These are phyloP conservation scores for Penicillium verrucosum DNA, from an alignment of 2,329 filamentous ascomycete genomes.

Conservation along the genomic window DNA sequence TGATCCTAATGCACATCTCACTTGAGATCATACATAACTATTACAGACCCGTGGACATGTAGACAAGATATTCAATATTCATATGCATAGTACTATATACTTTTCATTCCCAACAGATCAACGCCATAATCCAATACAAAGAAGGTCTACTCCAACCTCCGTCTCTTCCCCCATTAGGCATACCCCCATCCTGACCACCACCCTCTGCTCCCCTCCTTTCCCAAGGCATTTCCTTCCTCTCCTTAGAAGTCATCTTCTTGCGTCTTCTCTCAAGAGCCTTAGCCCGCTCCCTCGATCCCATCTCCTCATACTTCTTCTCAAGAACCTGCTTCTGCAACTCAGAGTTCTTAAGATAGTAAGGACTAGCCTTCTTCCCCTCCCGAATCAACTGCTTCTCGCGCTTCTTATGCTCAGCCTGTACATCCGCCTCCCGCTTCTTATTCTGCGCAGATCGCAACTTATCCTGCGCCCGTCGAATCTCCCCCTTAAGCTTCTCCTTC, in stretches of 20 bases:
- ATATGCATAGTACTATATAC: conserved; percentile 2
- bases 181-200: conserved; percentile 15
- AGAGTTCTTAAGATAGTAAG: conserved; percentile 88
- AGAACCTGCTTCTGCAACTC: conserved; percentile 86
- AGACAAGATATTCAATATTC: neutral
- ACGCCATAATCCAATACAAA: neutral
- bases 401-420: conserved; percentile 72
- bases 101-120: neutral
- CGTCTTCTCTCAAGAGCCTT: conserved; percentile 79
- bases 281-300: conserved; percentile 83
- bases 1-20: conserved; percentile 1
- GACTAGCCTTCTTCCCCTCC: conserved; percentile 74
- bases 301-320: conserved; percentile 71
- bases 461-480: conserved; percentile 75
- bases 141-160: conserved; percentile 24
- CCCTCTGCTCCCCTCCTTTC: conserved; percentile 46
- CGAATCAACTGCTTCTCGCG: conserved; percentile 80
- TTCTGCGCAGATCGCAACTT: conserved; percentile 66
- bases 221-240: conserved; percentile 72
- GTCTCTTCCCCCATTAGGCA: conserved; percentile 27
- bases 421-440: conserved; percentile 65
- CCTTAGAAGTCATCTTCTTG: conserved; percentile 84
- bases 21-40: neutral
- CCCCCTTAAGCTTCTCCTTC: conserved; percentile 68
- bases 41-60: neutral